Percentiles rank a stretch among this genome's conserved stretches.
These are phyloP conservation scores for Ormosia emarginata DNA, from an alignment of 306 rosid genomes.

Conservation along the genomic window DNA sequence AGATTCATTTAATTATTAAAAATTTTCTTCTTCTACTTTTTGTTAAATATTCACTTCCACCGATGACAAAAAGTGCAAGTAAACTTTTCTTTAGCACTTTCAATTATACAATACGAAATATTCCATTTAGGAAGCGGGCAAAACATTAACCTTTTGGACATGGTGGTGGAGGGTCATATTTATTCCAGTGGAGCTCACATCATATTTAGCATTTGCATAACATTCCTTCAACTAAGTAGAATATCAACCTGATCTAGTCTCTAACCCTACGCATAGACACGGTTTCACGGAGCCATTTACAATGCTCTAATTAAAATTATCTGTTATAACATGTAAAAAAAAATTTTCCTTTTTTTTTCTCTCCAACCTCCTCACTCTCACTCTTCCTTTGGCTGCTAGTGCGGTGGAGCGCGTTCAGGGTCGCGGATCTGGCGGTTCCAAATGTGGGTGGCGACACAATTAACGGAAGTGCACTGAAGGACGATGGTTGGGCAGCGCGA, in stretches of 20 bases:
- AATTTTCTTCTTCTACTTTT: neutral
- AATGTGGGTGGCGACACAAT: no score
- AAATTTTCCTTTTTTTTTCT: no score
- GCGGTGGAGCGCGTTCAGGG: no score
- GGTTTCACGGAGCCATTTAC: no score
- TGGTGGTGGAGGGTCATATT: neutral
- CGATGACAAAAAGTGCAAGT: conserved; percentile 23
- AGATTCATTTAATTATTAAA: neutral
- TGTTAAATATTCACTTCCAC: conserved; percentile 23
- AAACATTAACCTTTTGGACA: neutral
- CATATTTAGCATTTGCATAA: neutral
- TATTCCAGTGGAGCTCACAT: conserved; percentile 20
- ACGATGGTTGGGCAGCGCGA: no score
- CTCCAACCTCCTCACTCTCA: no score
- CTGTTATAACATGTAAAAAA: no score
- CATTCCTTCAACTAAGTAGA: neutral
- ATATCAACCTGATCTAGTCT: neutral
- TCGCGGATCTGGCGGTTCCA: no score
- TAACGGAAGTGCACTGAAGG: no score
- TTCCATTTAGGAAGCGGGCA: conserved; percentile 13
- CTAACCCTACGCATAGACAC: neutral
- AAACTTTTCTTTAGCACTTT: conserved; percentile 9
- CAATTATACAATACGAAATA: neutral
- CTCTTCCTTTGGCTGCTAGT: no score
- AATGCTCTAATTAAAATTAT: no score